Percentiles rank a stretch among this genome's conserved stretches.
Conservation (phyloP, 2,329 filamentous ascomycete genomes). For the Cyanodermella asteris region DNA sequence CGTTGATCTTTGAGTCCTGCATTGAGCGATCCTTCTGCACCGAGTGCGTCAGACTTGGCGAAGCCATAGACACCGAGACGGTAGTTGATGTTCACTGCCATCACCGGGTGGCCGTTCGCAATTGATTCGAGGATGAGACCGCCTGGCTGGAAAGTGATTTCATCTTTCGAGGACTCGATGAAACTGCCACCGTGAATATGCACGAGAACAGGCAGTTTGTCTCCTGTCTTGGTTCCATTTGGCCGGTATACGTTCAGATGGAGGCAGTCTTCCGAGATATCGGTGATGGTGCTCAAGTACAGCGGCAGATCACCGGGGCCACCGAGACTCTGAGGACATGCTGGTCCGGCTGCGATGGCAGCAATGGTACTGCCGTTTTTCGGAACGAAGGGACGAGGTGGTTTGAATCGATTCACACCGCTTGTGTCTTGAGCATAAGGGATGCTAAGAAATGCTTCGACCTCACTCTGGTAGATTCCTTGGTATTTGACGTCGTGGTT, state of each 20-base stretch:
- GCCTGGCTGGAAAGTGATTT: slow-evolving; percentile 8
- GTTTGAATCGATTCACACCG: slow-evolving; percentile 41
- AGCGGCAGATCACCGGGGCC: neutral
- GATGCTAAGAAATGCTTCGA: slow-evolving; percentile 44
- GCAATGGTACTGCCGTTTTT: slow-evolving; percentile 1
- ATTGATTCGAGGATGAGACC: too few relatives aligned
- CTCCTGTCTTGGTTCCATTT: neutral
- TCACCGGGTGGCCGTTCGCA: too few relatives aligned
- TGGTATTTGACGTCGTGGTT: too few relatives aligned
- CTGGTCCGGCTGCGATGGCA: slow-evolving; percentile 3
- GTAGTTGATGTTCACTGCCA: too few relatives aligned
- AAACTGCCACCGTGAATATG: slow-evolving; percentile 1
- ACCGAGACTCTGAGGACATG: slow-evolving; percentile 2
- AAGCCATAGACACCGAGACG: slow-evolving; percentile 9
- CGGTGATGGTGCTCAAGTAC: too few relatives aligned
- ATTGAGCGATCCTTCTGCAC: slow-evolving; percentile 21
- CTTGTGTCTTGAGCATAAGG: slow-evolving; percentile 49
- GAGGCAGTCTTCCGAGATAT: slow-evolving; percentile 4
- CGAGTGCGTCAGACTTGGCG: slow-evolving; percentile 11
- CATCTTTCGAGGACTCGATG: neutral
- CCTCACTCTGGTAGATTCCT: too few relatives aligned
- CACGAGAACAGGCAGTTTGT: slow-evolving; percentile 2
- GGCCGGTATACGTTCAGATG: slow-evolving; percentile 1
- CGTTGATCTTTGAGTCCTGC: slow-evolving; percentile 11
- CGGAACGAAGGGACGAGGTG: slow-evolving; percentile 23